Base-by-base conservation (phyloP, 305 asterid genomes). In the Withania somnifera region DNA sequence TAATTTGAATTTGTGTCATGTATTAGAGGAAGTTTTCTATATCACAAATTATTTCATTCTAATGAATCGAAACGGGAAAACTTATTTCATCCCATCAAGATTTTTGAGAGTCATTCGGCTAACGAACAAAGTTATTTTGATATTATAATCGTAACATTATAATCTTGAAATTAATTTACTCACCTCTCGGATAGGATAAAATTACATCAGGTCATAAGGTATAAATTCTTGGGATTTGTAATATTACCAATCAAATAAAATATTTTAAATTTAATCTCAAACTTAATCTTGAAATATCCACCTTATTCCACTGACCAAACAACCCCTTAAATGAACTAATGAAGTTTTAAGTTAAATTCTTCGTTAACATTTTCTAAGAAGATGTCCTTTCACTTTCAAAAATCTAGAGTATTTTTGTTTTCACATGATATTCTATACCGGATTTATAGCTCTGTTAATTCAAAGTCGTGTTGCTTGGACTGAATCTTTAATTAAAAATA, bases 91-190 rank as follows among this genome's bases (percentile, higher is more conserved):
- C 7, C 19, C 0, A 26, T 3, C 38, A 24, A 1, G 26, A 26
- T 26, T 13, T 0, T 13, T 60, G 26, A 3, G 11, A 0, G 3
- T 61, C 0, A 5, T 28, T 28, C 14, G 0, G 15, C 3, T 61
- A 6, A 6, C 3, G 10, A 0, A 60, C 0, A 60, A 26, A 6
- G 0, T 26, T 13, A 60, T 24, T 2, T 0, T 0, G 0, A 4
- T 8, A 19, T 42, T 9, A 42, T 42, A 42, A 1, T 56, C 1
- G 0, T 20, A 0, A 11, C 3, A 20, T 10, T 11, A 10, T 42
- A 42, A 11, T 56, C 4, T 0, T 56, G 2, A 4, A 10, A 56
- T 0, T 56, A 20, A 0, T 56, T 56, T 56, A 54, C 6, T 19
- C 61, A 19, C 10, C 6, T 54, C 28, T 54, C 22, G 11, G 3